A percentile compares a stretch with the other conserved stretches of the same genome.
Conservation (phyloP, 192 early-diverging fungal genomes). For the Ambispora gerdemannii region DNA sequence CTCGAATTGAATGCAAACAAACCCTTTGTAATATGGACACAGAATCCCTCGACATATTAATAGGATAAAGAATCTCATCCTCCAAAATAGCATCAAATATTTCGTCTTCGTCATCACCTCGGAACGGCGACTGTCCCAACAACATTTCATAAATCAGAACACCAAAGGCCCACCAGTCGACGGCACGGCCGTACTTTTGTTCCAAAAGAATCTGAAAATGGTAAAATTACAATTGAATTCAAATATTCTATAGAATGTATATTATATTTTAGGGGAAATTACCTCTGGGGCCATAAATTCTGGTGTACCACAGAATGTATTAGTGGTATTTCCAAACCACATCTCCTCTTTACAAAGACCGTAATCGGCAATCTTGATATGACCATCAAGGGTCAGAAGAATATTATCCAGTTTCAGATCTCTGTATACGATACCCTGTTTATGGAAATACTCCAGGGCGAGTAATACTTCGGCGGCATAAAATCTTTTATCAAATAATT, state of each 20-base stretch:
- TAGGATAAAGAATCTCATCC: conserved; percentile 92
- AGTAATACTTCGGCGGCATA: conserved; percentile 95
- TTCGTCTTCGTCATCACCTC: conserved; percentile 95
- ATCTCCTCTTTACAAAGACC: conserved; percentile 98
- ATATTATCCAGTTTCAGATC: conserved; percentile 99
- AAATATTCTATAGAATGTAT: neutral
- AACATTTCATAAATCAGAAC: conserved; percentile 89
- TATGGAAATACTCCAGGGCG: conserved; percentile 95
- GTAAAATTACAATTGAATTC: neutral
- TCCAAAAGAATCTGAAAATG: conserved; percentile 71
- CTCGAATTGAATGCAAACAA: neutral
- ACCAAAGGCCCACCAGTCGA: conserved; percentile 98
- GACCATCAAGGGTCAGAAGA: conserved; percentile 83
- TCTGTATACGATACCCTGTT: conserved; percentile 90
- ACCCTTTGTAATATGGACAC: conserved; percentile 88
- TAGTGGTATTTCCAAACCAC: conserved; percentile 81
- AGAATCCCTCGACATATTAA: conserved; percentile 90
- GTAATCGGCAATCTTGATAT: conserved; percentile 98
- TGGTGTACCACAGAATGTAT: conserved; percentile 97
- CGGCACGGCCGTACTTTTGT: conserved; percentile 92
- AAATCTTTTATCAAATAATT: conserved; percentile 59
- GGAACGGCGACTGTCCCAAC: conserved; percentile 88
- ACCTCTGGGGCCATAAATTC: conserved; percentile 98
- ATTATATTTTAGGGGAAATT: neutral
- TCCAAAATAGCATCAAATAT: conserved; percentile 97